Conservation (phyloP, 2,329 filamentous ascomycete species). For the Xylariaceae sp. region DNA sequence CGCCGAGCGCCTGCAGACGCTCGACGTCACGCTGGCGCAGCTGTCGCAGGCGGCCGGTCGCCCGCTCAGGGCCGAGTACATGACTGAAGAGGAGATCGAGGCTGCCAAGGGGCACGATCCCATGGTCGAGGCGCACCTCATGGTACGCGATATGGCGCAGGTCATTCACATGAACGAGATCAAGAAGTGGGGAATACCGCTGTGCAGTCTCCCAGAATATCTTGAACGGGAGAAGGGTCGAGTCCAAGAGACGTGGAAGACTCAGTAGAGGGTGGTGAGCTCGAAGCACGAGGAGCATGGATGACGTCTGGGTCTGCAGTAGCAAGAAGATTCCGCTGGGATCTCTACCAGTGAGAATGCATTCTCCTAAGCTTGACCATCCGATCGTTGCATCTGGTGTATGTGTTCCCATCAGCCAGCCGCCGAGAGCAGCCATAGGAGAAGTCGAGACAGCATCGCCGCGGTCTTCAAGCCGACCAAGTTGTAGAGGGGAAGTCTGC, state of each 20-base stretch:
- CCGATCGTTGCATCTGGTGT: too few relatives aligned
- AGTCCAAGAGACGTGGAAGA: constrained; percentile 23
- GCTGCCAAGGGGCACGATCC: constrained; percentile 27
- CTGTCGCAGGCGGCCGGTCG: constrained; percentile 28
- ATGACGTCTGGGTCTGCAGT: too few relatives aligned
- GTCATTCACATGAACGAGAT: constrained; percentile 29
- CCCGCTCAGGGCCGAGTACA: constrained; percentile 28
- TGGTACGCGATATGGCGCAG: constrained; percentile 26
- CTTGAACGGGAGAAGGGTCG: constrained; percentile 30
- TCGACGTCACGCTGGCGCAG: constrained; percentile 28
- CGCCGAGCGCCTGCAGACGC: constrained; percentile 27
- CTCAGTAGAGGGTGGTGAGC: too few relatives aligned
- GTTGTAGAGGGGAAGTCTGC: too few relatives aligned
- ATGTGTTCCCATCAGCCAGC: too few relatives aligned
- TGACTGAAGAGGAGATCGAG: constrained; percentile 34
- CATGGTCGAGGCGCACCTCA: constrained; percentile 30
- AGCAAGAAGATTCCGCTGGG: too few relatives aligned
- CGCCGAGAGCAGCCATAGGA: too few relatives aligned
- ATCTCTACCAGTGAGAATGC: too few relatives aligned
- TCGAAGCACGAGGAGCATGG: too few relatives aligned
- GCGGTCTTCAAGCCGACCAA: too few relatives aligned
- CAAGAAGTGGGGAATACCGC: constrained; percentile 28
- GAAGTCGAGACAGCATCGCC: too few relatives aligned
- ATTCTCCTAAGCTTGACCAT: too few relatives aligned
- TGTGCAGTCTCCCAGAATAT: constrained; percentile 37